Conservation (phyloP, 805 yeast species). For the Wickerhamomyces kurtzmanii region DNA sequence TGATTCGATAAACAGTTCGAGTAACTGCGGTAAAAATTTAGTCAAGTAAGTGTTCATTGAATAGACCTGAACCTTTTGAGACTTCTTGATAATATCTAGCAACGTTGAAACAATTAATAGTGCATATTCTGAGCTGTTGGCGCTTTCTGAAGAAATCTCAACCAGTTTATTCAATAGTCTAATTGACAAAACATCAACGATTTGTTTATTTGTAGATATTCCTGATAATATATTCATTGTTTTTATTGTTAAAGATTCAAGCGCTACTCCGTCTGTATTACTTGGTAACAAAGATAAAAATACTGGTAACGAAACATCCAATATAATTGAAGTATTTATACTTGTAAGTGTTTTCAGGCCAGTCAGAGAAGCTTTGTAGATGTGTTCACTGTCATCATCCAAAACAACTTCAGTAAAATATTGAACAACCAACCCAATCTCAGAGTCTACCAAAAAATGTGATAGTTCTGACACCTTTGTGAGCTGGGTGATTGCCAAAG, state of each 20-base stretch:
- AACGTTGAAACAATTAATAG: slow-evolving; percentile 10
- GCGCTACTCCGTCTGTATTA: no score
- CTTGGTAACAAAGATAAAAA: slow-evolving; percentile 42
- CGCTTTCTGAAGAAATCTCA: slow-evolving; percentile 4
- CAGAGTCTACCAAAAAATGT: slow-evolving; percentile 40
- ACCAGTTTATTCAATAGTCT: slow-evolving; percentile 24
- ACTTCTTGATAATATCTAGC: slow-evolving; percentile 12
- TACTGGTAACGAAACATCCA: slow-evolving; percentile 42
- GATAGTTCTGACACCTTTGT: slow-evolving; percentile 42
- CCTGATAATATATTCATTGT: slow-evolving; percentile 14
- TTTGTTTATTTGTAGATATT: slow-evolving; percentile 19
- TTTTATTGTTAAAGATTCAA: slow-evolving; percentile 17
- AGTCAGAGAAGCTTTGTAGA: slow-evolving; percentile 41
- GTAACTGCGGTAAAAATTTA: slow-evolving; percentile 30
- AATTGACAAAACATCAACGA: slow-evolving; percentile 27
- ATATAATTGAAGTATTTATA: slow-evolving; percentile 24
- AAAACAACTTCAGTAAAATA: slow-evolving; percentile 55
- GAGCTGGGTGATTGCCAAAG: slow-evolving; percentile 57
- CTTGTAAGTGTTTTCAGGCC: slow-evolving; percentile 38
- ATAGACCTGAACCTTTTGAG: slow-evolving; percentile 5
- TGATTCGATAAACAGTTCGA: slow-evolving; percentile 11
- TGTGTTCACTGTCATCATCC: slow-evolving; percentile 37
- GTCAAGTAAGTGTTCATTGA: slow-evolving; percentile 14
- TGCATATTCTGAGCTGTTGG: slow-evolving; percentile 7
- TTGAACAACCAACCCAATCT: slow-evolving; percentile 51